Base-by-base conservation (phyloP, 176 grass and related monocot genomes). In the Bolboschoenus planiculmis region DNA sequence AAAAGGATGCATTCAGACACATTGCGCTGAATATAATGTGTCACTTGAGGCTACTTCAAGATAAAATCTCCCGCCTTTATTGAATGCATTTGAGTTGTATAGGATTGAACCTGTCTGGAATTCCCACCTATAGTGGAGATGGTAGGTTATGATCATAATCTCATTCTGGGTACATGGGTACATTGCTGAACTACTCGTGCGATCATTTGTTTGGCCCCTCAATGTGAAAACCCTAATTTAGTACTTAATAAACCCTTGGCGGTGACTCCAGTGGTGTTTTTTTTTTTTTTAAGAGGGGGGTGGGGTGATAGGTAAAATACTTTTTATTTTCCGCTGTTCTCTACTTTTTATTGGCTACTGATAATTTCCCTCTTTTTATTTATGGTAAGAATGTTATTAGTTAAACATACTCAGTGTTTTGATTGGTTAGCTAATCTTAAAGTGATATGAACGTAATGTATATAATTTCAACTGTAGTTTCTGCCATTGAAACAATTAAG, bases 71-170 rank as follows among this genome's bases (percentile, higher is more conserved):
- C 39, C 10, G 0, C 89, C 86, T 8, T 20, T 88, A 37, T 55
- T 91, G 33, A 91, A 79, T 27, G 84, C 86, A 0, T 35, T 91
- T 67, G 89, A 91, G 83, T 40, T 86, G 29, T 91, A 81, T 75
- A 10, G 54, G 4, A 31, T 88, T 23, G 72, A 14, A 7, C 79
- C 47, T 62, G 5, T 68, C 51, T 16, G 70, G 48, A 26, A 79
- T 85, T 55, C 7, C 23, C 43, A 86, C 86, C 58, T 5, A 88
- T 10, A 23, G n/a, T 54, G 23, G 24, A 73, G 89, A 91, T 85
- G 83, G 86, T 88, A 87, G 56, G 43, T 42, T 6, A n/a, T 14
- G 35, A 78, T 50, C 48, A 50, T 53, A 50, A 29, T 54, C 4
- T 50, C 7, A 46, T 40, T 18, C 10, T 63, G 39, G 20, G 30